These are phyloP conservation scores for Encephalitozoon romaleae DNA, from an alignment of 371 early-diverging fungal genomes.

Conservation along the genomic window DNA sequence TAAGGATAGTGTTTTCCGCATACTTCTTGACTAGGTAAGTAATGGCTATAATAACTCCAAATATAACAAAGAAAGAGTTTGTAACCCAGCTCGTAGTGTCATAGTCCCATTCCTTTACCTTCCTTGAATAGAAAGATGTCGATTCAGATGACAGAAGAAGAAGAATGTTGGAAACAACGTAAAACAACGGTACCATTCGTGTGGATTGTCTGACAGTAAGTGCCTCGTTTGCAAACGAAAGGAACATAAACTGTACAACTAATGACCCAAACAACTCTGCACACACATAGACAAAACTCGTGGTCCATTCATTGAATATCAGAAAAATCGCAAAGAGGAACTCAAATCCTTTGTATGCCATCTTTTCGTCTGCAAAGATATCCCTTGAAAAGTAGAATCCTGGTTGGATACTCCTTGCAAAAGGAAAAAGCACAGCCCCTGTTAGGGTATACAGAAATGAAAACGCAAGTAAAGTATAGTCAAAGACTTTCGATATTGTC, in stretches of 20 bases:
- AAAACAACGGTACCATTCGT: slow-evolving; percentile 56
- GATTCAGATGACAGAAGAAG: slow-evolving; percentile 41
- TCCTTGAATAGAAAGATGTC: neutral
- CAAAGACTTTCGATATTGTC: slow-evolving; percentile 21
- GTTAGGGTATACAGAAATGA: slow-evolving; percentile 46
- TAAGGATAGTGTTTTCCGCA: slow-evolving; percentile 43
- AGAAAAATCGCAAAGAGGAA: slow-evolving; percentile 41
- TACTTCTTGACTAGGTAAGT: slow-evolving; percentile 30
- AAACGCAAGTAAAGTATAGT: slow-evolving; percentile 32
- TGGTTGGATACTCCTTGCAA: slow-evolving; percentile 39
- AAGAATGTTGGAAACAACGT: slow-evolving; percentile 46
- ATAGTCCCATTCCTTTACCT: slow-evolving; percentile 4
- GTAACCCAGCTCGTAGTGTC: slow-evolving; percentile 13
- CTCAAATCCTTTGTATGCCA: slow-evolving; percentile 41
- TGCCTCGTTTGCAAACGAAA: slow-evolving; percentile 52
- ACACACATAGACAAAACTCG: slow-evolving; percentile 46
- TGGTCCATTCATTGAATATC: slow-evolving; percentile 54
- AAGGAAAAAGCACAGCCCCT: slow-evolving; percentile 42
- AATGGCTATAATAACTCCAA: slow-evolving; percentile 31
- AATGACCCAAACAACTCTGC: slow-evolving; percentile 57
- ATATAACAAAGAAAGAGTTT: slow-evolving; percentile 27
- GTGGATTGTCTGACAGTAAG: slow-evolving; percentile 45
- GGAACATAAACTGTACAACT: slow-evolving; percentile 54
- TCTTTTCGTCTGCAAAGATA: slow-evolving; percentile 54
- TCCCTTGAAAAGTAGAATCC: slow-evolving; percentile 44